phyloP scores from a whole-genome alignment of 2,329 filamentous ascomycete genomes.

The Penicillium palitans region DNA sequence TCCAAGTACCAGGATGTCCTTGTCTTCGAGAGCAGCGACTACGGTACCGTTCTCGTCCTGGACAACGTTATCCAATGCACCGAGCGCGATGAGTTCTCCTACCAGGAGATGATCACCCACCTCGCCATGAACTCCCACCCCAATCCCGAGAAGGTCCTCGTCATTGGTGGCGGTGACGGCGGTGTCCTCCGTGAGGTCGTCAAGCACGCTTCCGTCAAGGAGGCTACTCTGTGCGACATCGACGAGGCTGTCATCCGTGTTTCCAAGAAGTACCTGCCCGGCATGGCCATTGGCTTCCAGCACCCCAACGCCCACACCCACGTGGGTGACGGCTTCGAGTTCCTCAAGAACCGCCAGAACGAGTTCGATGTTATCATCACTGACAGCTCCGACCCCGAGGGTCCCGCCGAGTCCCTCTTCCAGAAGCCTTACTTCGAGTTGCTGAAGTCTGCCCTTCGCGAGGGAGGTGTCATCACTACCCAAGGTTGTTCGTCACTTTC shows the following conservation, averaged over 20 bases:
- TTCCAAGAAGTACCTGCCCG: constrained; percentile 95
- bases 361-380: constrained; percentile 99
- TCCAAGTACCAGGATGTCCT: constrained; percentile 98
- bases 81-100: constrained; percentile 97
- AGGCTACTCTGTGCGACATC: constrained; percentile 96
- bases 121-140: constrained; percentile 98
- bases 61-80: constrained; percentile 99
- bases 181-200: constrained; percentile 97
- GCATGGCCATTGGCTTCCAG: constrained; percentile 89
- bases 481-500: constrained; percentile 98
- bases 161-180: constrained; percentile 96
- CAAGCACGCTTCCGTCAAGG: constrained; percentile 97
- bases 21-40: constrained; percentile 96
- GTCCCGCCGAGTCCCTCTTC: constrained; percentile 94
- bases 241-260: constrained; percentile 98
- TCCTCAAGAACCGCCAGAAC: constrained; percentile 94
- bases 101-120: constrained; percentile 99
- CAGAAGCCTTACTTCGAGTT: constrained; percentile 99
- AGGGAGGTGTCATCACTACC: constrained; percentile 97
- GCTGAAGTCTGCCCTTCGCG: constrained; percentile 81
- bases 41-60: constrained; percentile 92
- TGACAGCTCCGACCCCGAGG: constrained; percentile 95
- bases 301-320: constrained; percentile 92
- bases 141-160: constrained; percentile 95
- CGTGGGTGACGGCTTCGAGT: constrained; percentile 98